Evolutionary conservation across 306 rosid species (phyloP), one percentile per base, ranked within the genome.

Genomic region (Cicer pinnatifidum): DNA sequence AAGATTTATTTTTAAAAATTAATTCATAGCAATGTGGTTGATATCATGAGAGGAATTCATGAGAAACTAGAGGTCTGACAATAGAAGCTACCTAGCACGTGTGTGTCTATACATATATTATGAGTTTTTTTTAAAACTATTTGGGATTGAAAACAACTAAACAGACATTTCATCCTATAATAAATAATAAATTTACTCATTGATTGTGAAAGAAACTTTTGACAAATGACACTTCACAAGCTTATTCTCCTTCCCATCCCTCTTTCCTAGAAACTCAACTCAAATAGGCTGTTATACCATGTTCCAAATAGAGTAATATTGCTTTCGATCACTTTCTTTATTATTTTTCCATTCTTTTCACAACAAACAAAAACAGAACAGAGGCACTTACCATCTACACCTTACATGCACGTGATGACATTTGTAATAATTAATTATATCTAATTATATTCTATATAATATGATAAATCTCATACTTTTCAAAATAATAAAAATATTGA

Each of bases 141-240:
- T 77, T 45, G 59, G 15, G 20, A 61, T 72, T 69, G 78, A 78
- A 82, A 78, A 78, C 80, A 69, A 78, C 81, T 60, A 71, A 61
- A 70, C 82, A 67, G n/a, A 79, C 84, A 59, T 83, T 58, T 78
- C 43, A 77, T 79, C 77, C 74, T 74, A 40, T 78, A 78, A 54
- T 69, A 74, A 79, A 47, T 78, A 78, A 54, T 69, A 75, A 79
- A 79, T 79, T 43, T 48, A 53, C 68, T 33, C 59, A 53, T 45
- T 79, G 19, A 20, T 79, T 17, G 50, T 78, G 50, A 35, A 56
- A 79, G 69, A 7, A 62, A 56, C 83, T 35, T 45, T 75, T 66
- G 84, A 71, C 61, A 75, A 23, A 65, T 83, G 75, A 69, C 80
- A 78, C 80, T 68, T 82, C 76, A 82, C 72, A 17, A 66, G n/a